A percentile compares a stretch with the other conserved stretches of the same genome.
These are phyloP conservation scores for Fomitopsis serialis DNA, from an alignment of 768 basidiomycete species.

Conservation along the genomic window DNA sequence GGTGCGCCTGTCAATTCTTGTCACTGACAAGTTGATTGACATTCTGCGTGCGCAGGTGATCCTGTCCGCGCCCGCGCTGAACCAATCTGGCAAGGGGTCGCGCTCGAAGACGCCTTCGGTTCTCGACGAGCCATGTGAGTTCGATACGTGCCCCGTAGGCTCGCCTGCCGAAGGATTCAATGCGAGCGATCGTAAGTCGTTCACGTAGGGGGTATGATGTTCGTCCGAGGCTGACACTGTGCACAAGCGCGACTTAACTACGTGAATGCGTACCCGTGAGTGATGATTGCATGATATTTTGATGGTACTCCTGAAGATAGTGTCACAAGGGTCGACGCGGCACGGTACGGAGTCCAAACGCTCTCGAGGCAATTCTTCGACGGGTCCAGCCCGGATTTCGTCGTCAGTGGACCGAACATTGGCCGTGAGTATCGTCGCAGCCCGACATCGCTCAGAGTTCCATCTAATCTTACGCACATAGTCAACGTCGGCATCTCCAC, in stretches of 20 bases:
- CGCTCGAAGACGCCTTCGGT: constrained; percentile 28
- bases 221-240: neutral
- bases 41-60: constrained; percentile 26
- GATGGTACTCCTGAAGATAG: neutral
- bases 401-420: constrained; percentile 33
- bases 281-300: neutral
- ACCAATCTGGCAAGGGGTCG: constrained; percentile 42
- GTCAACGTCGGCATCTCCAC: constrained; percentile 11
- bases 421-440: constrained; percentile 11
- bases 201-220: too few species aligned
- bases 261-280: constrained; percentile 36
- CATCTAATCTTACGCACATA: neutral
- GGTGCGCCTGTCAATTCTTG: constrained; percentile 18
- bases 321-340: constrained; percentile 28
- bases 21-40: neutral
- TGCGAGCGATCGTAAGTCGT: constrained; percentile 27
- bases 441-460: neutral
- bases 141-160: constrained; percentile 34
- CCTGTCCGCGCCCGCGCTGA: constrained; percentile 42
- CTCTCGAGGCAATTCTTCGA: constrained; percentile 30
- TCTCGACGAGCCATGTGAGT: constrained; percentile 33
- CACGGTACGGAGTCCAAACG: constrained; percentile 32
- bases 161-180: constrained; percentile 39
- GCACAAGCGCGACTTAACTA: constrained; percentile 33
- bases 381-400: constrained; percentile 29